These are phyloP conservation scores for Fraxinus nigra DNA, from an alignment of 305 asterid genomes.

Conservation along the genomic window DNA sequence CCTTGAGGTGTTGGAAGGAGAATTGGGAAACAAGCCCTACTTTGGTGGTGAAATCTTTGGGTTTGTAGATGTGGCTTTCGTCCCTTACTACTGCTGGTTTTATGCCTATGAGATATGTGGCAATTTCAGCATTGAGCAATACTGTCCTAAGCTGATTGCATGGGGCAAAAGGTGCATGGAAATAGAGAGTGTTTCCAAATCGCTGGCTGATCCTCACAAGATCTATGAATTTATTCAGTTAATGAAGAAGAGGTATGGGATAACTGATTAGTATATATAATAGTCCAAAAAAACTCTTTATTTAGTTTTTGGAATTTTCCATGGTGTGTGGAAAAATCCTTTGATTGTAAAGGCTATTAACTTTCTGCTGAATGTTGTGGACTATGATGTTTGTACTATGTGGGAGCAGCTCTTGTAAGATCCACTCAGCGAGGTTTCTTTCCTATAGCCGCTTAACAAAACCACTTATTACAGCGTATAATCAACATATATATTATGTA, in stretches of 20 bases:
- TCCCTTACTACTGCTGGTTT: slow-evolving; percentile 42
- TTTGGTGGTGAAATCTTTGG: slow-evolving; percentile 48
- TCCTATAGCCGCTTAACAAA: not conserved
- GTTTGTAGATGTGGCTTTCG: slow-evolving; percentile 38
- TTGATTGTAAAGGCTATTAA: not conserved
- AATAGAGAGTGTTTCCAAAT: slow-evolving; percentile 36
- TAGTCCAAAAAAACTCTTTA: not conserved
- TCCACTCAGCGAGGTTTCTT: not conserved
- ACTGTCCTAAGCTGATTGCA: slow-evolving; percentile 36
- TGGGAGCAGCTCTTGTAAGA: not conserved
- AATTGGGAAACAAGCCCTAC: slow-evolving; percentile 37
- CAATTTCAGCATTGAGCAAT: slow-evolving; percentile 30
- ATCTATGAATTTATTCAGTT: slow-evolving; percentile 33
- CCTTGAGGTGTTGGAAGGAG: slow-evolving; percentile 37
- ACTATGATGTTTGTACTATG: not conserved
- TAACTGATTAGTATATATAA: slow-evolving; percentile 7
- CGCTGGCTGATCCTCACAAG: slow-evolving; percentile 39
- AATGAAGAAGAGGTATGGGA: slow-evolving; percentile 32
- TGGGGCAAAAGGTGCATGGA: slow-evolving; percentile 56
- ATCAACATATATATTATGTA: not conserved
- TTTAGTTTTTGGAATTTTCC: not conserved
- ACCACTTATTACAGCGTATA: not conserved
- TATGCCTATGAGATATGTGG: slow-evolving; percentile 38
- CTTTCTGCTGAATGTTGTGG: not conserved
- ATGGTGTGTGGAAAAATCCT: not conserved